Conservation (phyloP, 225 moss, liverwort and hornwort genomes). For the Marchantia paleacea region DNA sequence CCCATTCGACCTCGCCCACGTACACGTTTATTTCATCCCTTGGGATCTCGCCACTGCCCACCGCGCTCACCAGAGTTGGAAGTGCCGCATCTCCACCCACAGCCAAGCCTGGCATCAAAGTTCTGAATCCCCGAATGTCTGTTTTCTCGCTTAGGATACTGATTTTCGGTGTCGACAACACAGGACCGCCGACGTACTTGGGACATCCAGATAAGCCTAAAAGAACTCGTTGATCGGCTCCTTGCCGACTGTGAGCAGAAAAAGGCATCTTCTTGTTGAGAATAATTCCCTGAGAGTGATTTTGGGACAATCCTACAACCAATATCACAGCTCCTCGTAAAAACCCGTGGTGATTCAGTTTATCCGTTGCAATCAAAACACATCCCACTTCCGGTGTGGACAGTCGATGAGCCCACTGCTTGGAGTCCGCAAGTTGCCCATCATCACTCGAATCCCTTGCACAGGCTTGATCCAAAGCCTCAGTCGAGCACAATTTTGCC, state of each 20-base stretch:
- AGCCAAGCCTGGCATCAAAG: slow-evolving; percentile 17
- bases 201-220: slow-evolving; percentile 18
- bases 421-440: neutral
- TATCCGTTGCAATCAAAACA: slow-evolving; percentile 23
- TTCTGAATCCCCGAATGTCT: slow-evolving; percentile 11
- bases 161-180: neutral
- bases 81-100: slow-evolving; percentile 23
- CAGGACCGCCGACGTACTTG: slow-evolving; percentile 23
- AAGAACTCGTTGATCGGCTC: slow-evolving; percentile 11
- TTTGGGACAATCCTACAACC: neutral
- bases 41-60: slow-evolving; percentile 1
- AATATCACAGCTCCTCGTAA: slow-evolving; percentile 12
- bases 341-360: slow-evolving; percentile 20
- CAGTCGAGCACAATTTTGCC: slow-evolving; percentile 17
- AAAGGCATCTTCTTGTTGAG: slow-evolving; percentile 21
- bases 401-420: slow-evolving; percentile 29
- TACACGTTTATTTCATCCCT: slow-evolving; percentile 8
- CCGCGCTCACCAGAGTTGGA: neutral
- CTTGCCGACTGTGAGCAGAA: neutral
- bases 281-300: slow-evolving; percentile 16
- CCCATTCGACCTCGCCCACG: slow-evolving; percentile 22
- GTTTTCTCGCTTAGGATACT: slow-evolving; percentile 3
- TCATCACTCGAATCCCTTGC: neutral
- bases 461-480: neutral
- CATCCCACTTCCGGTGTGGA: slow-evolving; percentile 20